Percentiles rank a stretch among this genome's conserved stretches.
These are phyloP conservation scores for Cetradonia linearis DNA, from an alignment of 495 filamentous ascomycete species.

Conservation along the genomic window DNA sequence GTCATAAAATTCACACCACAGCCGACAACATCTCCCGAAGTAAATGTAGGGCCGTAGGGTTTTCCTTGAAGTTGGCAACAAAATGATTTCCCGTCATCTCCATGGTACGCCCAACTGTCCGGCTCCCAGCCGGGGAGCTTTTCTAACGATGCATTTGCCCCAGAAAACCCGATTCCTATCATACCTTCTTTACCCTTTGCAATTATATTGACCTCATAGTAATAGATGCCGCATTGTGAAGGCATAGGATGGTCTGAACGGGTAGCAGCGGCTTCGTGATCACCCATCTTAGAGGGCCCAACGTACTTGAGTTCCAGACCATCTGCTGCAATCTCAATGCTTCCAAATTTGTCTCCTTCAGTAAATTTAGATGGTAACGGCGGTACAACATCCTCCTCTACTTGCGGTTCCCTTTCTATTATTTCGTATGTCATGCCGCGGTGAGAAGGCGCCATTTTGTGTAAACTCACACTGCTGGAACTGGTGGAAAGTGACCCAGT, in stretches of 20 bases:
- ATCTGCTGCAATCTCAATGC: slow-evolving; percentile 62
- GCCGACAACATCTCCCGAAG: slow-evolving; percentile 69
- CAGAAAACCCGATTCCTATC: slow-evolving; percentile 84
- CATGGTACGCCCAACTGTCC: slow-evolving; percentile 95
- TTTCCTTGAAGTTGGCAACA: slow-evolving; percentile 64
- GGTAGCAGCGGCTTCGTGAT: slow-evolving; percentile 77
- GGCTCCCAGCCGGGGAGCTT: slow-evolving; percentile 89
- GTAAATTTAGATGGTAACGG: slow-evolving; percentile 80
- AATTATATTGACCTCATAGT: slow-evolving; percentile 86
- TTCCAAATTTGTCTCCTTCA: slow-evolving; percentile 59
- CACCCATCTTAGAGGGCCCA: slow-evolving; percentile 49
- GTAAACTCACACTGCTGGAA: slow-evolving; percentile 52
- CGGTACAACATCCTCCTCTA: slow-evolving; percentile 45
- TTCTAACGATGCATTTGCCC: slow-evolving; percentile 60
- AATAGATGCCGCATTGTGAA: slow-evolving; percentile 87
- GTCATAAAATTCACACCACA: slow-evolving; percentile 91
- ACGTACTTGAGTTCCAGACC: slow-evolving; percentile 71
- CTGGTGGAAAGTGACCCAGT: slow-evolving; percentile 49
- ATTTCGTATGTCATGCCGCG: slow-evolving; percentile 77
- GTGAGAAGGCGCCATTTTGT: slow-evolving; percentile 61
- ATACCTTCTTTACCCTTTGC: slow-evolving; percentile 78
- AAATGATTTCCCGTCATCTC: slow-evolving; percentile 88
- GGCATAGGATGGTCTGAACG: slow-evolving; percentile 86
- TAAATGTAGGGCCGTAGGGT: slow-evolving; percentile 64
- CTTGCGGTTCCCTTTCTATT: slow-evolving; percentile 62